phyloP scores from a whole-genome alignment of 2,329 filamentous ascomycete species.

The Ophiostoma perfectum region DNA sequence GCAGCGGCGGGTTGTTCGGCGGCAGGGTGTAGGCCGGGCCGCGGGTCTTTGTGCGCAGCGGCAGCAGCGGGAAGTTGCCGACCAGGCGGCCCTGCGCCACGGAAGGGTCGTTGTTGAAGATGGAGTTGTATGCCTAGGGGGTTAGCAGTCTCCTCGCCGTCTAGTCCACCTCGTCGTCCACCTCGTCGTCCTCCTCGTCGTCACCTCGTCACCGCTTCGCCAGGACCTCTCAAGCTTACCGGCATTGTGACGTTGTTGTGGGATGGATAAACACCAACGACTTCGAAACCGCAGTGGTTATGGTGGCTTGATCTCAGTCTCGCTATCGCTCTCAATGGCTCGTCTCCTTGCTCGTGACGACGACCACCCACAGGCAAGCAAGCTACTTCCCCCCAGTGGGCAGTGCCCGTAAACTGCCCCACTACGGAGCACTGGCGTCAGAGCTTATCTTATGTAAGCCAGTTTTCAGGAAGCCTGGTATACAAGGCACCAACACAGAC shows the following conservation, averaged over 20 bases:
- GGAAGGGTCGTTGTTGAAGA: conserved; percentile 77
- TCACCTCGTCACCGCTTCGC: not conserved
- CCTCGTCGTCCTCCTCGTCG: not conserved
- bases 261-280: not conserved
- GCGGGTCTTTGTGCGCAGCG: conserved; percentile 87
- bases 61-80: conserved; percentile 92
- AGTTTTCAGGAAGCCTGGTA: not conserved
- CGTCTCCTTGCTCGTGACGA: conserved; percentile 12
- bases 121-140: conserved; percentile 85
- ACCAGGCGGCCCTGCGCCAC: conserved; percentile 50
- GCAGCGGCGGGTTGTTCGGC: conserved; percentile 50
- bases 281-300: not conserved
- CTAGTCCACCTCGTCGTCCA: not conserved
- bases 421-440: conserved; percentile 3
- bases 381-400: conserved; percentile 9
- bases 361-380: not conserved
- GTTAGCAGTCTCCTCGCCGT: not conserved
- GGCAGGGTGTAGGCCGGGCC: conserved; percentile 89
- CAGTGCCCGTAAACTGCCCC: conserved; percentile 13
- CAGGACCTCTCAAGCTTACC: not conserved
- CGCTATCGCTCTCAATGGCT: not conserved
- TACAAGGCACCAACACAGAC: not conserved
- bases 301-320: not conserved
- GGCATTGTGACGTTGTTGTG: conserved; percentile 7
- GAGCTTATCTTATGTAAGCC: conserved; percentile 1